Conservation (phyloP, 2,329 filamentous ascomycete species). For the Nemania serpens region DNA sequence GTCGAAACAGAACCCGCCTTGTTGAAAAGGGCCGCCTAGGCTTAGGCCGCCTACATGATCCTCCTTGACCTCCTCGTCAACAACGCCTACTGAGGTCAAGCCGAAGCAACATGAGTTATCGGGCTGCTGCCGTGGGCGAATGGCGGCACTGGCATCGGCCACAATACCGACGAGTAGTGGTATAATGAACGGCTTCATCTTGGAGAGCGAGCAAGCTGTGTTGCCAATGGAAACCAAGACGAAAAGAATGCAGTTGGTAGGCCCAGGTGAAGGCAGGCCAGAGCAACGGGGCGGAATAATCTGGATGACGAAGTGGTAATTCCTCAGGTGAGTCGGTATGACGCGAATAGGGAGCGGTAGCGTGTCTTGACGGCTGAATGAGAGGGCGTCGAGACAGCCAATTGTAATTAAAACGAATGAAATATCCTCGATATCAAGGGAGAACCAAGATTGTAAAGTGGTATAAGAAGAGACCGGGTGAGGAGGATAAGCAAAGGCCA, state of each 20-base stretch:
- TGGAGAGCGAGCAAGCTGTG: neutral
- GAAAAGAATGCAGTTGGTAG: slow-evolving; percentile 1
- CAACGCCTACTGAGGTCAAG: slow-evolving; percentile 34
- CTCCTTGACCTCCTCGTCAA: slow-evolving; percentile 35
- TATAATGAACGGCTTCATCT: slow-evolving; percentile 31
- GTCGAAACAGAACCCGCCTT: slow-evolving; percentile 38
- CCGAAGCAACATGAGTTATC: slow-evolving; percentile 36
- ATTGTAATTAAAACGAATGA: slow-evolving; percentile 9
- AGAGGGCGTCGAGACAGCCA: slow-evolving; percentile 5
- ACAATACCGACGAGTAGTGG: slow-evolving; percentile 25
- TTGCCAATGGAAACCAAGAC: slow-evolving; percentile 13
- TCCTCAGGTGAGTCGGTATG: slow-evolving; percentile 25
- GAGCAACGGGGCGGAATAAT: neutral
- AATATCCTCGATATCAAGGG: slow-evolving; percentile 8
- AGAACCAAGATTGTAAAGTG: slow-evolving; percentile 10
- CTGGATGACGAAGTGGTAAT: slow-evolving; percentile 13
- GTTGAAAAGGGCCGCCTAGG: slow-evolving; percentile 37
- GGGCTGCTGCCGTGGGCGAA: slow-evolving; percentile 28
- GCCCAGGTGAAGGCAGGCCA: slow-evolving; percentile 6
- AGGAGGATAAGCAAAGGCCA: slow-evolving; percentile 5
- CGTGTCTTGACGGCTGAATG: neutral
- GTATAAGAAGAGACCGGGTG: neutral
- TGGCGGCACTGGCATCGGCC: slow-evolving; percentile 16
- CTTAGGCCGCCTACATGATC: slow-evolving; percentile 34
- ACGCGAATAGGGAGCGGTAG: slow-evolving; percentile 16